phyloP scores from a whole-genome alignment of 1,139 yeast species.

The Candida sp. region DNA sequence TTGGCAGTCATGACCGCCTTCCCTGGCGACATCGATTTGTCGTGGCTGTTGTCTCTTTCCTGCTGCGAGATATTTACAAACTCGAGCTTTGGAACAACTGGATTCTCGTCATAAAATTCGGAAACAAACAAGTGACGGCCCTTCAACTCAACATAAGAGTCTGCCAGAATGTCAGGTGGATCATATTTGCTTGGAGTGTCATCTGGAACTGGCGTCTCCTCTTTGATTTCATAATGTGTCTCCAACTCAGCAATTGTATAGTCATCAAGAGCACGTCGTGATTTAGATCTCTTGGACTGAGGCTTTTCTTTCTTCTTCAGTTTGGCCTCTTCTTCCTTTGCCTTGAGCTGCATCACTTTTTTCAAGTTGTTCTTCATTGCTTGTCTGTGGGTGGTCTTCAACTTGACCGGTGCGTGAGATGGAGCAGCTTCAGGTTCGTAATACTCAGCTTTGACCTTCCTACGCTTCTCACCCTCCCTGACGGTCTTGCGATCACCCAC shows the following conservation, averaged over 20 bases:
- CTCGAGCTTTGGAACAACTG: constrained; percentile 27
- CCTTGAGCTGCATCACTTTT: constrained; percentile 9
- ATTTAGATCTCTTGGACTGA: constrained; percentile 5
- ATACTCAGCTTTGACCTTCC: constrained; percentile 29
- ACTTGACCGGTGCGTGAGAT: constrained; percentile 6
- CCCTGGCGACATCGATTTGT: constrained; percentile 9
- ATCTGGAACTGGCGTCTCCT: too few relatives aligned
- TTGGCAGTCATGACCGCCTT: constrained; percentile 21
- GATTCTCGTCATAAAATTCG: constrained; percentile 24
- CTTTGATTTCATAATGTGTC: too few relatives aligned
- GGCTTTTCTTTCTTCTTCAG: constrained; percentile 12
- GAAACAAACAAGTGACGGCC: constrained; percentile 38
- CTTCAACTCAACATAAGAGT: constrained; percentile 33
- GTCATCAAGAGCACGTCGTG: constrained; percentile 5
- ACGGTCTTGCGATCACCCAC: constrained; percentile 38
- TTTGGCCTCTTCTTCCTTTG: constrained; percentile 5
- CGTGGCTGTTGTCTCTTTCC: constrained; percentile 6
- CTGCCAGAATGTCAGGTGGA: constrained; percentile 41
- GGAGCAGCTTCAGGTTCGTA: constrained; percentile 27
- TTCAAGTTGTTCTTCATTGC: constrained; percentile 12
- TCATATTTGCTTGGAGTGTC: constrained; percentile 22
- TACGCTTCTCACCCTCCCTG: constrained; percentile 37
- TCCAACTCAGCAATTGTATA: constrained; percentile 6
- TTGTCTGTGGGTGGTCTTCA: constrained; percentile 12
- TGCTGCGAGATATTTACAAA: constrained; percentile 16